Base-by-base conservation (phyloP, 768 basidiomycete species). In the Leccinum rimulosum region DNA sequence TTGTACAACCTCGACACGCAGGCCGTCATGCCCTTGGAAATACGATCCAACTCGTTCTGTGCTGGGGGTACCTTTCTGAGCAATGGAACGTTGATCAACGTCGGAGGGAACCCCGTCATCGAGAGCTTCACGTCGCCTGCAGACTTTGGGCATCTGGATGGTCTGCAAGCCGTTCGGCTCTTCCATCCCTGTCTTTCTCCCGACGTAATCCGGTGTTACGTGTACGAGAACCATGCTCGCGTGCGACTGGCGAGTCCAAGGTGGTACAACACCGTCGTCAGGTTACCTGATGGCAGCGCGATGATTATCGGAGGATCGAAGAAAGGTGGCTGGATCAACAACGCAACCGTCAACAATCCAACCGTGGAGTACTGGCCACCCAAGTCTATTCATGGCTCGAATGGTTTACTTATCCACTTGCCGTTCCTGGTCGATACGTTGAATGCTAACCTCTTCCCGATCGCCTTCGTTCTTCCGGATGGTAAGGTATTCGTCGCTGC, bases 241-340 rank as follows among this genome's bases (percentile, higher is more conserved):
- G 74, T 93, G 36, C 83, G 88, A 50, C 83, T 91, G 82, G 88
- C 89, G 3, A 86, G 83, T 65, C 84, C 88, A 15, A 84, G 91
- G 45, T 93, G 91, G 91, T 93, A 93, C 72, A 85, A 82, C 58
- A 89, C 90, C 1, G 85, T 83, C 3, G 59, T 90, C 50, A 81
- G 89, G 48, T 78, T 92, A 59, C 71, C 76, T 6, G 91, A 91
- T 61, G 91, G 91, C n/a, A 89, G 89, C 64, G 87, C 83, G 1
- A 88, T 91, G 82, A 88, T 93, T 49, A 80, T 93, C 47, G 91
- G 91, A 1, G 91, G 91, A 15, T 88, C 90, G 8, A 85, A 80
- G 64, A 88, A 85, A 69, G 91, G 91, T 8, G 91, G 90, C 10
- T 93, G 90, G 89, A 91, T 91, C 62, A 92, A 92, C 69, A 93